Base-by-base conservation (phyloP, 208 protist genomes). In the Leishmania aethiopica region DNA sequence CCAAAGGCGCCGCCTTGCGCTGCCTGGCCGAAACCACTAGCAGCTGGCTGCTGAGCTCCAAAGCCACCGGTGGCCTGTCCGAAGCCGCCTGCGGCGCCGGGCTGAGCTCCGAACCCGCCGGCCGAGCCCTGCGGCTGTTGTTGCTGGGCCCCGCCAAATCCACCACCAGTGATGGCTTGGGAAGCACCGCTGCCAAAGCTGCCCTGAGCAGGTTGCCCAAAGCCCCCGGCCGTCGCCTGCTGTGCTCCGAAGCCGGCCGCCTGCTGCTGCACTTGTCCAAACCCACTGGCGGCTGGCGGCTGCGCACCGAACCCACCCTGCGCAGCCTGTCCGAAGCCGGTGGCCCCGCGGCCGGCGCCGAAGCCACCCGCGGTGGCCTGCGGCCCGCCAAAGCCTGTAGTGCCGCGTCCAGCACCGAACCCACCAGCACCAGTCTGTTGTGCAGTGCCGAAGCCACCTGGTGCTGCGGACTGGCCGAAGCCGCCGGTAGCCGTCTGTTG, bases 261-360 rank as follows among this genome's bases (percentile, higher is more conserved):
- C 67, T 42, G 77, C 66, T 37, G 75, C 75, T 69, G 62, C 32
- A 40, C 70, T 75, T 80, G 72, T 17, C 80, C 84, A 67, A 87
- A 87, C 13, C 84, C 84, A 40, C 79, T 77, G 1, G 77, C 57
- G 2, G 79, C 69, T 51, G 84, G 64, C 42, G 79, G 80, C 3
- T 78, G 73, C 35, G 66, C 77, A 35, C 89, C 89, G 85, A 92
- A 92, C 55, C 84, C 89, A 66, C 64, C 79, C n/a, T 49, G 60
- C 8, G 62, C 60, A 32, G 77, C 60, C 47, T 80, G 59, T 17
- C 84, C 86, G 84, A 88, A 90, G 15, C 84, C 84, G 32, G 79
- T 75, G 37, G 82, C 45, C n/a, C 22, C 60, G 59, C 66, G 70
- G 47, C 83, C 80, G 47, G 85, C 84, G 51, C 88, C 86, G 83